These are phyloP conservation scores for Monosporascus sp. DNA, from an alignment of 2,329 filamentous ascomycete species.

Conservation along the genomic window DNA sequence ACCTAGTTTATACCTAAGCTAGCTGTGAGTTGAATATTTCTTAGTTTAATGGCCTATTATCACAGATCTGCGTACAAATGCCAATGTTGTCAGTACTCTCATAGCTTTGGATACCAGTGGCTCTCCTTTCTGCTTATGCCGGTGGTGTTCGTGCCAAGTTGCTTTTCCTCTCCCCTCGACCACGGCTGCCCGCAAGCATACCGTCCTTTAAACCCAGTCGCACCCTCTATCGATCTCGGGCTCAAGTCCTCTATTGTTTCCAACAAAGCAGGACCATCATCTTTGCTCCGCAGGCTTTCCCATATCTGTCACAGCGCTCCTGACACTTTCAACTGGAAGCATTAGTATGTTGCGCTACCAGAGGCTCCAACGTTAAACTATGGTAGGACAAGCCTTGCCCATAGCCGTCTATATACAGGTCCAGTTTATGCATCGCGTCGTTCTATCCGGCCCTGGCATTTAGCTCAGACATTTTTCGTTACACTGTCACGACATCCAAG, in stretches of 20 bases:
- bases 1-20: too few relatives aligned
- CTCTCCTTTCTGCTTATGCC: too few relatives aligned
- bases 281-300: neutral
- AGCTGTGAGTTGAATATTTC: too few relatives aligned
- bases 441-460: neutral
- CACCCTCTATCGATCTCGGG: too few relatives aligned
- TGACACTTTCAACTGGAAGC: neutral
- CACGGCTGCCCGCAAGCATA: too few relatives aligned
- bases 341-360: neutral
- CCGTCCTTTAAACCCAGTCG: too few relatives aligned
- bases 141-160: too few relatives aligned
- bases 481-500: neutral
- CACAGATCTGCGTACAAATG: too few relatives aligned
- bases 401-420: neutral
- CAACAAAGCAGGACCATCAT: neutral
- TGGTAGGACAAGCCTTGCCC: neutral
- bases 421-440: neutral
- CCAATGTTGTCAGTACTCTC: too few relatives aligned
- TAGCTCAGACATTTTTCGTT: neutral
- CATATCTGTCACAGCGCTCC: neutral
- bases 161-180: too few relatives aligned
- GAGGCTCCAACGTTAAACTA: neutral
- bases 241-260: neutral
- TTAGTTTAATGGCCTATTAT: too few relatives aligned
- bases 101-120: too few relatives aligned